Percentiles rank a stretch among this genome's conserved stretches.
Evolutionary conservation across 371 early-diverging fungal genomes (phyloP).

Genomic region (Parasitella parasitica): DNA sequence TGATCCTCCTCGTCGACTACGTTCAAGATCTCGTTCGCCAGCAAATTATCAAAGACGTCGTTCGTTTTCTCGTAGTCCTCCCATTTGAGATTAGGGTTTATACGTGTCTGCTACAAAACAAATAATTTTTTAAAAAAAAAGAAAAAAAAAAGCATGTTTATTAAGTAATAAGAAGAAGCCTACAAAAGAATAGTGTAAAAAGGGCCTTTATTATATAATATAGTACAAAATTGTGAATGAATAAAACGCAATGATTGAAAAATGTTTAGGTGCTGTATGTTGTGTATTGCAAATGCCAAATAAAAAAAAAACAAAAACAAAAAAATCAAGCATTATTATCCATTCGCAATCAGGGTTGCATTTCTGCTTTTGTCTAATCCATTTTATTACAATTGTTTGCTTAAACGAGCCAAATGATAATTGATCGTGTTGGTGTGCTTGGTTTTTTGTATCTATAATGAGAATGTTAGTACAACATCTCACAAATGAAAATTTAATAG

Average conservation of each 20-base stretch:
- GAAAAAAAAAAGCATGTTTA: background rate
- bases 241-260: background rate
- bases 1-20: slow-evolving; percentile 7
- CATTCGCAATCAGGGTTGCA: background rate
- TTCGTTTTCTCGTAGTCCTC: slow-evolving; percentile 18
- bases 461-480: background rate
- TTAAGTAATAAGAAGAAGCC: background rate
- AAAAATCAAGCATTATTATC: background rate
- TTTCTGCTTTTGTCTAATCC: background rate
- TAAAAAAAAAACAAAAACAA: no score
- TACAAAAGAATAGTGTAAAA: no score
- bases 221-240: slow-evolving; percentile 1
- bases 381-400: slow-evolving; percentile 56
- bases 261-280: background rate
- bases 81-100: background rate
- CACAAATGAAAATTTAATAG: background rate
- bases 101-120: background rate
- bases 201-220: background rate
- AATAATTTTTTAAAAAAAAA: no score
- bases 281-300: no score
- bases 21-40: slow-evolving; percentile 18
- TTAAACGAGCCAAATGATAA: slow-evolving; percentile 67
- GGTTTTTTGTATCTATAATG: slow-evolving; percentile 47
- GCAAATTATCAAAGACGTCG: slow-evolving; percentile 10
- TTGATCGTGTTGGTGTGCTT: slow-evolving; percentile 63